Evolutionary conservation across 2,329 filamentous ascomycete species (phyloP).

Genomic region (Clarireedia paspali): DNA sequence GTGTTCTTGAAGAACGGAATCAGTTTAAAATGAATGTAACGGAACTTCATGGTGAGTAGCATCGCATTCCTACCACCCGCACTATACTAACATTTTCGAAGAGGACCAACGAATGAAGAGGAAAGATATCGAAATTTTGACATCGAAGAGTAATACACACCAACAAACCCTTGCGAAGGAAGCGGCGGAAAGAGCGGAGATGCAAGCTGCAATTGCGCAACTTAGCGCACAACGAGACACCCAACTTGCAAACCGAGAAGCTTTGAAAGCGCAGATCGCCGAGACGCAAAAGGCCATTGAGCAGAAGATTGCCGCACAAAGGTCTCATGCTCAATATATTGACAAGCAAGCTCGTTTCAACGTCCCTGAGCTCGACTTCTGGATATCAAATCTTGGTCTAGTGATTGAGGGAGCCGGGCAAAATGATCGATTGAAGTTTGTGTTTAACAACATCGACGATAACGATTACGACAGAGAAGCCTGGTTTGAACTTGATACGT

Average conservation of each 20-base stretch:
- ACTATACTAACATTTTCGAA: constrained; percentile 31
- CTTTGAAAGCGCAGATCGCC: constrained; percentile 52
- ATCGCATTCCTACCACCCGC: no score
- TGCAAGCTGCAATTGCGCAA: constrained; percentile 53
- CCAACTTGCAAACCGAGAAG: constrained; percentile 49
- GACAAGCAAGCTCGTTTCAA: constrained; percentile 84
- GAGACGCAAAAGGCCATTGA: constrained; percentile 65
- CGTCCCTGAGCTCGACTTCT: constrained; percentile 88
- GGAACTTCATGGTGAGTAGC: constrained; percentile 70
- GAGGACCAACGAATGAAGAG: constrained; percentile 89
- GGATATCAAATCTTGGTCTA: constrained; percentile 84
- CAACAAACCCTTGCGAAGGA: constrained; percentile 71
- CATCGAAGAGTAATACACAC: constrained; percentile 62
- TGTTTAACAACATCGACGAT: constrained; percentile 82
- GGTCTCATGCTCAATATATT: constrained; percentile 63
- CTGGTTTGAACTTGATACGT: constrained; percentile 86
- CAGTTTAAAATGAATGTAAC: constrained; percentile 86
- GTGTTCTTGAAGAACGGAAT: constrained; percentile 87
- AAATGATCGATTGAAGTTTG: constrained; percentile 81
- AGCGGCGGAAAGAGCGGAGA: constrained; percentile 67
- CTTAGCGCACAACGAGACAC: constrained; percentile 53
- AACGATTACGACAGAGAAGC: constrained; percentile 82
- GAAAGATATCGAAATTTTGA: constrained; percentile 76
- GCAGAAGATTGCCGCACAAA: constrained; percentile 60
- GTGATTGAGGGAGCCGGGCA: constrained; percentile 82